Evolutionary conservation across 331 rosid genomes (phyloP), one percentile per base, ranked within the genome.

Genomic region (Saraca asoca): DNA sequence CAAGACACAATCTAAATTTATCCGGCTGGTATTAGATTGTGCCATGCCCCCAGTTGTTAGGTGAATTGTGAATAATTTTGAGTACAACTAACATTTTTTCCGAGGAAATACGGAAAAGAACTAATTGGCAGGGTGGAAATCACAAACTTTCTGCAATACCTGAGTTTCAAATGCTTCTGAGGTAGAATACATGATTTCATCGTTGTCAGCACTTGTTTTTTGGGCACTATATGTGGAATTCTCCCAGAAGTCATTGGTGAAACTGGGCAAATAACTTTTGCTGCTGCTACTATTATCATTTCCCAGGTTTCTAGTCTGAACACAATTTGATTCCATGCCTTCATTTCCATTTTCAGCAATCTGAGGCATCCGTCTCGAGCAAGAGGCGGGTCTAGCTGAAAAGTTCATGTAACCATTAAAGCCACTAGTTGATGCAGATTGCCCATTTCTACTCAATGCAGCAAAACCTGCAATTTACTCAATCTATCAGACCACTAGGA

Each of bases 161-260:
- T 82, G 88, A 58, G 75, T 51, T 60, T 87, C 88, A 57, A 82
- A 65, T 48, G 80, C 75, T 68, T 53, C 81, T 34, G 96, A 68
- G 39, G 79, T 52, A 29, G 91, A 34, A 65, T 83, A 85, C 69
- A 73, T 64, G 38, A 64, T 76, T n/a, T 84, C 92, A 65, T 83
- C 83, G 45, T 69, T 82, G 57, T 75, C 84, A 71, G 67, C 71
- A 66, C 79, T 83, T 79, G 83, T 51, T 71, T 87, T 87, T 33
- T 76, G 66, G 69, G 72, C 71, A 72, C 42, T 59, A 60, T 77
- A 79, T 54, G 75, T n/a, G 33, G 93, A 73, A 73, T 13, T 64
- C 29, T 82, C 86, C 96, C 91, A 83, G 13, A 89, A 60, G 56
- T 84, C 85, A 78, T 19, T 58, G 60, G 76, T 70, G 77, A 78